Evolutionary conservation across 1,139 yeast genomes (phyloP), one percentile per base, ranked within the genome.

Genomic region (Saccharomyces hybrid): DNA sequence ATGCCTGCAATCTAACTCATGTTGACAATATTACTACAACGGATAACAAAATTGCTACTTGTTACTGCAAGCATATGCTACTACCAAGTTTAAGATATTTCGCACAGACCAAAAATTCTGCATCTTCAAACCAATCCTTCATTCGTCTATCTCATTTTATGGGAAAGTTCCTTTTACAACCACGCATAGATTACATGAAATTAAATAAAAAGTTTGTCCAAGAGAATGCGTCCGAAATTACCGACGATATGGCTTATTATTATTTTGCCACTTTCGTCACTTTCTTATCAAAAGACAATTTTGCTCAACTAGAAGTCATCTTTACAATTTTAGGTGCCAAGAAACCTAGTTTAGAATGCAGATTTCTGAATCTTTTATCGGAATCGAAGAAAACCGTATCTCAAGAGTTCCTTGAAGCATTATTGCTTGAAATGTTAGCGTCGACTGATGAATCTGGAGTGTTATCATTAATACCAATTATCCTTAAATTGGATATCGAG

Each of bases 401-500:
- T 0, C 70, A 75, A 4, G 70, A 70, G 2, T 81, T 82, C 58
- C 70, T 81, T 47, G 67, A 71, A 47, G 47, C 42, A 56, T 68
- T 32, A 65, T 80, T 44, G 72, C 72, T 55, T 56, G 68, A 25
- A 56, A 64, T 62, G 49, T 9, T 60, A 52, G 14, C 48, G 52
- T 9, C 61, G 23, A 46, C 52, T 0, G 5, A 52, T 7, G 23
- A 31, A n/a, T 26, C 51, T 30, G 61, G 75, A 8, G 23, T 13
- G 55, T 20, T n/a, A 2, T 64, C 61, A 1, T 68, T 82, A 59
- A 66, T 82, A 5, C 70, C 68, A 2, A 70, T 76, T 49, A 68
- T 82, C 9, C 64, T 82, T 44, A 72, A 73, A 16, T 68, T 82
- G 49, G 84, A 82, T 63, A 73, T 79, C 14, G 83, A 79, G 54